Conservation (phyloP, 768 basidiomycete genomes). For the Porphyrellus cyaneotinctus region DNA sequence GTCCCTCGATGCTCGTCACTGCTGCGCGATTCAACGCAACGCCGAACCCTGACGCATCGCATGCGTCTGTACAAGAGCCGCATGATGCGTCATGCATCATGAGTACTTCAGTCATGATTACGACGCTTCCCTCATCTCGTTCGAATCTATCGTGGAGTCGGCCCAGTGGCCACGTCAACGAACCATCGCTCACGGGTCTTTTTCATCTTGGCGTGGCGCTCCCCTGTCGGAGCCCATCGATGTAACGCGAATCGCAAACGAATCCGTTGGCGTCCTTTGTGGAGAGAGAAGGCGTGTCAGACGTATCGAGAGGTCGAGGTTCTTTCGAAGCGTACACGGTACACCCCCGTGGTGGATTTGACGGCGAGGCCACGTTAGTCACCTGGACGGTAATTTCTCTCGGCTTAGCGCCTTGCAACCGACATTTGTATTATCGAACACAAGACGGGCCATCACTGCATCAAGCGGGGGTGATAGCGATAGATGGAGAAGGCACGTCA, state of each 20-base stretch:
- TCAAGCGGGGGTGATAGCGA: neutral
- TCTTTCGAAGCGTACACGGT: neutral
- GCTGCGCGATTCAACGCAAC: too few relatives aligned
- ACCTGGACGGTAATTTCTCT: too few relatives aligned
- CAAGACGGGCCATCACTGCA: neutral
- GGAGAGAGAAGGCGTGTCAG: neutral
- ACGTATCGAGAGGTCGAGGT: neutral
- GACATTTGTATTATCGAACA: neutral
- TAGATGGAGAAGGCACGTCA: neutral
- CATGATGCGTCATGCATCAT: neutral
- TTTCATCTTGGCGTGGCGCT: neutral
- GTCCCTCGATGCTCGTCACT: too few relatives aligned
- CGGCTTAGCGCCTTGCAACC: neutral
- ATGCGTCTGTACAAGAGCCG: neutral
- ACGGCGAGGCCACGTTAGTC: neutral
- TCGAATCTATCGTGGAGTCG: neutral
- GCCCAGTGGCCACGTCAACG: neutral
- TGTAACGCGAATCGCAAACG: neutral
- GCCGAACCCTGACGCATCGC: neutral
- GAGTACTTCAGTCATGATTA: neutral
- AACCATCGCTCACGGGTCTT: neutral
- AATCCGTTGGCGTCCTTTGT: neutral
- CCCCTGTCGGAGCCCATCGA: neutral
- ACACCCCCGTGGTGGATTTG: neutral
- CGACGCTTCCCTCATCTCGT: neutral